A percentile compares a stretch with the other conserved stretches of the same genome.
Evolutionary conservation across 78 protist genomes (phyloP).

Genomic region (Planoprotostelium fungivorum): DNA sequence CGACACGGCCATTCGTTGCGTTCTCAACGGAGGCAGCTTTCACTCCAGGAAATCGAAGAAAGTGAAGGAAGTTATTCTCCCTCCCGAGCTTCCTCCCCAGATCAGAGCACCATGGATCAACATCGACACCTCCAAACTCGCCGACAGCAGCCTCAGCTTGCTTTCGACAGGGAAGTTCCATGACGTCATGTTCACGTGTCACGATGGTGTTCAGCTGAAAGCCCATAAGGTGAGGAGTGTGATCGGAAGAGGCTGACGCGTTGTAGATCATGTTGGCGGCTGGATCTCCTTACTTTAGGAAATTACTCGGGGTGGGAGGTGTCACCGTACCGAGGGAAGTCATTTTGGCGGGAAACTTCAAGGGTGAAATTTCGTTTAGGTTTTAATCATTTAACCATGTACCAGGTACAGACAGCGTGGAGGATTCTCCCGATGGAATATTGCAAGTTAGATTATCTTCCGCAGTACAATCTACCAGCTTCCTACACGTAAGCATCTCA

Average conservation of each 20-base stretch:
- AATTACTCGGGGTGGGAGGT: not conserved
- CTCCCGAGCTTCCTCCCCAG: constrained; percentile 72
- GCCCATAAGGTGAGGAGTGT: not conserved
- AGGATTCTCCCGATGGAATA: too few species aligned
- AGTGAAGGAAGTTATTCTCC: constrained; percentile 12
- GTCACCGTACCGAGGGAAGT: not conserved
- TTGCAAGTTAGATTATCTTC: too few species aligned
- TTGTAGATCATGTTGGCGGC: not conserved
- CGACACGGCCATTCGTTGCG: constrained; percentile 18
- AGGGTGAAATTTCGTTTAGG: too few species aligned
- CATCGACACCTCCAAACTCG: constrained; percentile 43
- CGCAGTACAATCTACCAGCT: too few species aligned
- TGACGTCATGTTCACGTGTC: constrained; percentile 42
- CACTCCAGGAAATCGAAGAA: constrained; percentile 1
- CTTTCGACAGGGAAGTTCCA: constrained; percentile 27
- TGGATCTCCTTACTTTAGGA: not conserved
- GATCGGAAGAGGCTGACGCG: not conserved
- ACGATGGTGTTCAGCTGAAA: constrained; percentile 6
- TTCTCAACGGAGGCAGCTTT: not conserved
- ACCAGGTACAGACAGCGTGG: too few species aligned
- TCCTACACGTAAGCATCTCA: too few species aligned
- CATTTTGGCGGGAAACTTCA: too few species aligned
- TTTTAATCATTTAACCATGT: too few species aligned
- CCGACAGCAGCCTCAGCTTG: constrained; percentile 13
- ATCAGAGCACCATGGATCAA: constrained; percentile 77